Evolutionary conservation across 2,329 filamentous ascomycete genomes (phyloP).

Genomic region (Colletotrichum tamarilloi): DNA sequence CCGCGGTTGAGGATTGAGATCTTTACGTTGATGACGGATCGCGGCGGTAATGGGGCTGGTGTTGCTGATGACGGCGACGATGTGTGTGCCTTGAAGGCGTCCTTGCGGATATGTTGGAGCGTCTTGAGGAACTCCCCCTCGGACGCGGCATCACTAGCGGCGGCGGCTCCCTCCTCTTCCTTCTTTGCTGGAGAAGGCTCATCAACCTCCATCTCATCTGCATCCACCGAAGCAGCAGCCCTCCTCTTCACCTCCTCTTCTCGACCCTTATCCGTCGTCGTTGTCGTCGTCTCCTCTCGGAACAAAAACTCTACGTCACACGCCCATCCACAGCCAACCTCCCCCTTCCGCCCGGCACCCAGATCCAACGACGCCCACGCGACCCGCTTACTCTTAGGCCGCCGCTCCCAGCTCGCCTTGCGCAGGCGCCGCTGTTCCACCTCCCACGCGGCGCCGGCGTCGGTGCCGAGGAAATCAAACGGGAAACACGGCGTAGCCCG

Average conservation of each 20-base stretch:
- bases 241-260: background rate
- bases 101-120: constrained; percentile 24
- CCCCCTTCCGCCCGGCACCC: constrained; percentile 79
- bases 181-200: constrained; percentile 30
- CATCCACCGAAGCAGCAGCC: background rate
- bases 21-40: constrained; percentile 68
- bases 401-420: constrained; percentile 76
- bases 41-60: constrained; percentile 44
- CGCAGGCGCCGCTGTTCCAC: constrained; percentile 69
- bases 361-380: constrained; percentile 82
- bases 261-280: background rate
- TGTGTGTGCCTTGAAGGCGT: constrained; percentile 46
- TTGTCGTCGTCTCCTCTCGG: constrained; percentile 39
- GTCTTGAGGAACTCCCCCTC: constrained; percentile 25
- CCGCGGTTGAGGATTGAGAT: constrained; percentile 78
- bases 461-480: constrained; percentile 82
- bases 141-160: constrained; percentile 30
- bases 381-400: constrained; percentile 83
- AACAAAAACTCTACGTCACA: constrained; percentile 87
- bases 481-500: constrained; percentile 85
- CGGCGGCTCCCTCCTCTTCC: background rate
- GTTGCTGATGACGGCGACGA: constrained; percentile 36
- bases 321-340: constrained; percentile 83
- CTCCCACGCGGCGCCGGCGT: constrained; percentile 84
- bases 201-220: constrained; percentile 34